Evolutionary conservation across 106 monocot species (phyloP), one percentile per base, ranked within the genome.

Genomic region (Alisma plantagoaquatica): DNA sequence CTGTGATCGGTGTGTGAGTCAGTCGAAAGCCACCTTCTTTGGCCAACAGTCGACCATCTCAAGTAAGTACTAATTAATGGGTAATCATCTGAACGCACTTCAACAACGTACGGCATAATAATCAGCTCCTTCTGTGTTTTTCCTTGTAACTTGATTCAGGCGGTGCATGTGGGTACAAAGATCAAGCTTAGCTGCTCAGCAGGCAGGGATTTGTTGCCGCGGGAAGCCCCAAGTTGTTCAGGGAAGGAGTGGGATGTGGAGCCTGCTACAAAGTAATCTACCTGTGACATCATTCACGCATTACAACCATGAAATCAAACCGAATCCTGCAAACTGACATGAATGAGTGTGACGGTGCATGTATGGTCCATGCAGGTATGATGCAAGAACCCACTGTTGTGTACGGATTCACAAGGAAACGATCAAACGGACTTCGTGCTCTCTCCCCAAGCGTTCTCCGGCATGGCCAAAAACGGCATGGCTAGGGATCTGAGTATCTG

Each of bases 91-190:
- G n/a, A n/a, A n/a, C n/a, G n/a, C n/a, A n/a, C n/a, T n/a, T n/a
- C n/a, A n/a, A n/a, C n/a, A n/a, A n/a, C n/a, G n/a, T n/a, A n/a
- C n/a, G n/a, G n/a, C n/a, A n/a, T n/a, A n/a, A n/a, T n/a, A n/a
- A n/a, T n/a, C n/a, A n/a, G n/a, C n/a, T n/a, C n/a, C n/a, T n/a
- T n/a, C n/a, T n/a, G n/a, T n/a, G 62, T 42, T 30, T 16, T 72
- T 55, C 5, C 4, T 27, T 12, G 5, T 29, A 38, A 24, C 14
- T 10, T 1, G 41, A 10, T 57, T 5, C 33, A 89, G 90, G 55
- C 61, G 90, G 90, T 3, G 70, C 90, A 26, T 91, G 90, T 41
- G 90, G 90, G 17, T 91, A 91, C 45, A 77, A 80, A 22, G 31
- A 70, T 25, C 33, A 67, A 60, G 80, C 80, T 23, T 24, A 51